Evolutionary conservation across 768 basidiomycete genomes (phyloP).

Genomic region (Panellus pusillus): DNA sequence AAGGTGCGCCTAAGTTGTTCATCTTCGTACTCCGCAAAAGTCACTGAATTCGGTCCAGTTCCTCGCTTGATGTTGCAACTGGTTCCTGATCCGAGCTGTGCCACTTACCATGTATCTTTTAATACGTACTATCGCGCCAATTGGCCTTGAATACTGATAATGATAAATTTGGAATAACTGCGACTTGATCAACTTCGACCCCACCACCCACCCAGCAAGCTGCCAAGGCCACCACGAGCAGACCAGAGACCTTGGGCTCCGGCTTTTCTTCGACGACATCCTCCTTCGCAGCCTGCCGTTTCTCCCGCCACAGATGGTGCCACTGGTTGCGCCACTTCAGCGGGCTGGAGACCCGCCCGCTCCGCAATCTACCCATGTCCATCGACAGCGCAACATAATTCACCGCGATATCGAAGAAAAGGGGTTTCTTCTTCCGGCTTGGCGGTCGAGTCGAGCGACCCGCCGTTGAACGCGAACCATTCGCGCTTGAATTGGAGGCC

Average conservation of each 20-base stretch:
- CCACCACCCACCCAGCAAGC: constrained; percentile 85
- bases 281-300: constrained; percentile 51
- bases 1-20: constrained; percentile 40
- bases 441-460: constrained; percentile 43
- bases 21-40: not conserved
- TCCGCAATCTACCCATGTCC: constrained; percentile 77
- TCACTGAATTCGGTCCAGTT: not conserved
- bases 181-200: constrained; percentile 40
- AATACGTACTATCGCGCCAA: constrained; percentile 6
- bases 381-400: constrained; percentile 75
- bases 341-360: constrained; percentile 62
- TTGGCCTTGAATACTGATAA: constrained; percentile 10
- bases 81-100: not conserved
- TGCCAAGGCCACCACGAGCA: constrained; percentile 56
- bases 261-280: constrained; percentile 55
- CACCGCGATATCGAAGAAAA: constrained; percentile 93
- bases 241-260: constrained; percentile 48
- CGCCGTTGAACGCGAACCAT: constrained; percentile 81
- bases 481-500: constrained; percentile 60
- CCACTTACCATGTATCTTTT: not conserved
- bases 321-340: constrained; percentile 26
- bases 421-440: constrained; percentile 72
- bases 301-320: constrained; percentile 35
- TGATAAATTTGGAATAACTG: not conserved
- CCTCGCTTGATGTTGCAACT: not conserved